Conservation (phyloP, 2,329 filamentous ascomycete species). For the Corynespora cassiicola region DNA sequence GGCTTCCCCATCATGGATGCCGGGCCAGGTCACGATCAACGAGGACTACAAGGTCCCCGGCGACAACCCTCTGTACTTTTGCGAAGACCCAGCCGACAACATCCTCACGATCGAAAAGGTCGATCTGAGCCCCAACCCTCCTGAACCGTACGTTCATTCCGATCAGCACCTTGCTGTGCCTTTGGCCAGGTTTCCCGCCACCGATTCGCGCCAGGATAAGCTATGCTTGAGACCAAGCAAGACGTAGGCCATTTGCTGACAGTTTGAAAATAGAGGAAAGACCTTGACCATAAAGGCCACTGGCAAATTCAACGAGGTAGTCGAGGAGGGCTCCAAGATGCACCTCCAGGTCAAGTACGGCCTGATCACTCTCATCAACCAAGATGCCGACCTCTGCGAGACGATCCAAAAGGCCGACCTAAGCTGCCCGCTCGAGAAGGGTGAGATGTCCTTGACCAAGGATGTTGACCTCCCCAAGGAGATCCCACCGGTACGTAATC, state of each 20-base stretch:
- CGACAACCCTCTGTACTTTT: constrained; percentile 84
- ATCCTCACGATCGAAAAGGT: constrained; percentile 79
- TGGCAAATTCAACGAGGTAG: constrained; percentile 74
- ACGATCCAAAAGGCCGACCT: constrained; percentile 88
- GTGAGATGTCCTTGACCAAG: constrained; percentile 76
- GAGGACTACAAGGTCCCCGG: constrained; percentile 74
- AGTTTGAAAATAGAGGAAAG: constrained; percentile 78
- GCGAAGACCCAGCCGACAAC: constrained; percentile 71
- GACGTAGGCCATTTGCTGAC: too few species aligned
- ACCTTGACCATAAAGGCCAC: constrained; percentile 79
- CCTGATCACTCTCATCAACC: constrained; percentile 85
- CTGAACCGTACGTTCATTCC: constrained; percentile 71
- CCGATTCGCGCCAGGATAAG: too few species aligned
- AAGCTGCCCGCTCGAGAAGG: constrained; percentile 85
- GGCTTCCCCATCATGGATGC: constrained; percentile 49
- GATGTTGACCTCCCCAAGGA: constrained; percentile 82
- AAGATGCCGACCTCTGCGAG: constrained; percentile 84
- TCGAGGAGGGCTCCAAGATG: constrained; percentile 82
- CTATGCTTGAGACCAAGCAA: too few species aligned
- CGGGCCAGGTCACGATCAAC: constrained; percentile 57
- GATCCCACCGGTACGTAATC: constrained; percentile 80
- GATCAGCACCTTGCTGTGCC: neutral
- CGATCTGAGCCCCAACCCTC: constrained; percentile 85
- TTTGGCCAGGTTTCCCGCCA: too few species aligned
- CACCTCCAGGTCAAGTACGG: constrained; percentile 90